Evolutionary conservation across 139 green algal species (phyloP).

Genomic region (Auxenochlorella pyrenoidosa): DNA sequence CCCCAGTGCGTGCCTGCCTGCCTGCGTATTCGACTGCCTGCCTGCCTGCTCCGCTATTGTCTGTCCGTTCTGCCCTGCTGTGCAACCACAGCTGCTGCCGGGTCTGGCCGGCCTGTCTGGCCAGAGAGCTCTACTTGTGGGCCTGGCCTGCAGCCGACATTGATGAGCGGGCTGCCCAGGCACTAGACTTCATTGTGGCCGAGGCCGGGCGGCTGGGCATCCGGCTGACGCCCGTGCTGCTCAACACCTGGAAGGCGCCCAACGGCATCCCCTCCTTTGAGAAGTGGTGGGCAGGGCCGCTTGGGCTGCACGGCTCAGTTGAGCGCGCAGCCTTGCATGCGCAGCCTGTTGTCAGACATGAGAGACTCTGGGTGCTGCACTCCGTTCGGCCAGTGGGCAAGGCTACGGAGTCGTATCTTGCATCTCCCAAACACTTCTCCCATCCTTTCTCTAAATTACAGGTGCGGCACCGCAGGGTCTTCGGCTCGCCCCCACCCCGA

Average conservation of each 20-base stretch:
- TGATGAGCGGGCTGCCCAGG: neutral
- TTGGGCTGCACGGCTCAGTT: too few relatives aligned
- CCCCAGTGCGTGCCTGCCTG: neutral
- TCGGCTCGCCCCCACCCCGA: neutral
- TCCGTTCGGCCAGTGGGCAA: too few relatives aligned
- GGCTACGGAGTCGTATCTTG: too few relatives aligned
- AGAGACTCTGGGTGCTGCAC: too few relatives aligned
- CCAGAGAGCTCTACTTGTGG: too few relatives aligned
- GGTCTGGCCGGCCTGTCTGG: too few relatives aligned
- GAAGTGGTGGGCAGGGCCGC: conserved; percentile 24
- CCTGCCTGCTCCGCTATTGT: too few relatives aligned
- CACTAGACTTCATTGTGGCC: conserved; percentile 30
- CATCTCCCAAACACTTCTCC: too few relatives aligned
- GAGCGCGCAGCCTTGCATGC: too few relatives aligned
- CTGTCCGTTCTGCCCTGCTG: neutral
- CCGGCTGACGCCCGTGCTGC: neutral
- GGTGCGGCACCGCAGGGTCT: conserved; percentile 6
- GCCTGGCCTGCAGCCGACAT: conserved; percentile 1
- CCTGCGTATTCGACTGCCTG: neutral
- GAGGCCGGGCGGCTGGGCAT: neutral
- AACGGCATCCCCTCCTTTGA: conserved; percentile 23
- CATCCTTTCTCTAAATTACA: too few relatives aligned
- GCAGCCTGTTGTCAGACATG: too few relatives aligned
- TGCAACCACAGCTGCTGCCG: neutral
- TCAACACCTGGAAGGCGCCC: conserved; percentile 1